Conservation (phyloP, 2,329 filamentous ascomycete genomes). For the Myriosclerotinia duriaeana region DNA sequence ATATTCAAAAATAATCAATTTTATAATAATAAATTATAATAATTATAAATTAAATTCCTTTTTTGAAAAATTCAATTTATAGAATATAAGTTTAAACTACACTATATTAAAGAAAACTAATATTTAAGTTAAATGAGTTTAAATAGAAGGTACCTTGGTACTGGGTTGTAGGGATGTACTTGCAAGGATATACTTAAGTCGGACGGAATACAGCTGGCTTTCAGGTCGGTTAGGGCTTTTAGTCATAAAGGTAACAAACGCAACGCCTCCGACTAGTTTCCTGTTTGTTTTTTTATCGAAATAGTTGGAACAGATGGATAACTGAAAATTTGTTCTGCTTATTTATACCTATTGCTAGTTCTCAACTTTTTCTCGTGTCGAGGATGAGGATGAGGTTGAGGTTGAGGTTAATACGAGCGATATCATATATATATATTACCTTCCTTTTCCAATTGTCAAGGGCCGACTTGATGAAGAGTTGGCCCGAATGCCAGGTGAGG, state of each 20-base stretch:
- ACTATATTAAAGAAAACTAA: no score
- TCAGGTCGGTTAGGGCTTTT: background rate
- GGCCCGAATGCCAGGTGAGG: background rate
- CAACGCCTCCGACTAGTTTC: background rate
- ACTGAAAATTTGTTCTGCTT: background rate
- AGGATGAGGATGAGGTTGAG: no score
- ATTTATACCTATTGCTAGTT: background rate
- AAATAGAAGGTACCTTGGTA: background rate
- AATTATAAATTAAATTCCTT: no score
- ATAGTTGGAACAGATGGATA: background rate
- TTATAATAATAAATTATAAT: no score
- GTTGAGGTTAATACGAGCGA: background rate
- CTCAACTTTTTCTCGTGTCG: no score
- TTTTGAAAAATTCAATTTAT: no score
- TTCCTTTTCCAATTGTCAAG: background rate
- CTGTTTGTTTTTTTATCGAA: background rate
- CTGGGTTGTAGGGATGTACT: background rate
- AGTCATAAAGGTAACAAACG: background rate
- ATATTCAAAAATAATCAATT: no score
- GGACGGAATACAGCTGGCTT: background rate
- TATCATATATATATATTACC: background rate
- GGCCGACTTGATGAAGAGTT: background rate
- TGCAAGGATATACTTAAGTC: background rate
- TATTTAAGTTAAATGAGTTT: no score
- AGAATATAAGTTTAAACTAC: no score